These are phyloP conservation scores for Pseudoscleropodium purum DNA, from an alignment of 225 moss, liverwort and hornwort species.

Conservation along the genomic window DNA sequence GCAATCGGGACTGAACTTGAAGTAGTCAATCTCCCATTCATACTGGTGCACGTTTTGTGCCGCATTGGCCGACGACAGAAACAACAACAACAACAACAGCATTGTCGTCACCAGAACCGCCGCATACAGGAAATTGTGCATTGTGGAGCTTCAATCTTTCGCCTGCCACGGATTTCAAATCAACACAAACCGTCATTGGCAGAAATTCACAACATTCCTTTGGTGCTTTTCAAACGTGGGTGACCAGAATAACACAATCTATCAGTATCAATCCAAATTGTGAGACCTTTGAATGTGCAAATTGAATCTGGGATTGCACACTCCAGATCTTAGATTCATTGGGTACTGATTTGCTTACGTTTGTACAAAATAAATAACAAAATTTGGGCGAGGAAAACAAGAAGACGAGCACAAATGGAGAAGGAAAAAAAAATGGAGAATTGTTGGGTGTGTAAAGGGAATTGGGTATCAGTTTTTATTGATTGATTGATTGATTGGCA, in stretches of 20 bases:
- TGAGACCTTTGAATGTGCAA: not conserved
- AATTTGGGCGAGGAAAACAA: not conserved
- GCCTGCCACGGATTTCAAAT: not conserved
- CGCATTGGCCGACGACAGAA: not conserved
- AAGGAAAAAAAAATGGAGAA: not conserved
- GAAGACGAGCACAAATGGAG: not conserved
- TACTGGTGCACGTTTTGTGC: not conserved
- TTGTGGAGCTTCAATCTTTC: not conserved
- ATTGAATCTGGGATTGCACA: not conserved
- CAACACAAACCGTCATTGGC: not conserved
- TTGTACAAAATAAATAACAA: not conserved
- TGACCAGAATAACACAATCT: not conserved
- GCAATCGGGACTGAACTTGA: not conserved
- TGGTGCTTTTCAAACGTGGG: not conserved
- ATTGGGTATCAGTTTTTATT: not conserved
- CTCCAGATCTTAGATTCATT: not conserved
- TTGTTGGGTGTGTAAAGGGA: not conserved
- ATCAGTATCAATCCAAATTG: not conserved
- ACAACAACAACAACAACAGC: not conserved
- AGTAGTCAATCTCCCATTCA: constrained; percentile 2
- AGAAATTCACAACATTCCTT: not conserved
- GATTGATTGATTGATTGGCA: not conserved
- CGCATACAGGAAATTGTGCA: not conserved
- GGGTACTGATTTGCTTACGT: not conserved
- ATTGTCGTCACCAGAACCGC: not conserved